A percentile compares a stretch with the other conserved stretches of the same genome.
Evolutionary conservation across 805 yeast species (phyloP).

Genomic region (Nakazawaea siamensis): DNA sequence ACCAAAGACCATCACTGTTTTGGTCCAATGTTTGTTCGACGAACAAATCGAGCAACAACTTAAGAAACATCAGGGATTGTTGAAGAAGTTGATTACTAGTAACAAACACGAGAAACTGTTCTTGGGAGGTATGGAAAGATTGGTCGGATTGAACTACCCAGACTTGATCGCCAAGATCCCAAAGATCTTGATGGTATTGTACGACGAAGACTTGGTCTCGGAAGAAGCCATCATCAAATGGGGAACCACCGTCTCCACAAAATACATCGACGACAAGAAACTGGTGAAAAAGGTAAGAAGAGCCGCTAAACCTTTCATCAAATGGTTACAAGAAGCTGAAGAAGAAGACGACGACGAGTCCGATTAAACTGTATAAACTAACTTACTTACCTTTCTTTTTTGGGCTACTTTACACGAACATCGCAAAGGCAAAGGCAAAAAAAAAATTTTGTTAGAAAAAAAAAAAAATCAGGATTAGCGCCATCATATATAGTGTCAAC

Average conservation of each 20-base stretch:
- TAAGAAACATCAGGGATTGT: slow-evolving; percentile 71
- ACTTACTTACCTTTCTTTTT: no score
- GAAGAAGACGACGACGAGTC: slow-evolving; percentile 49
- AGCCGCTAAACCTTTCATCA: slow-evolving; percentile 92
- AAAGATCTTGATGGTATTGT: slow-evolving; percentile 71
- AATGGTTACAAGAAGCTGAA: slow-evolving; percentile 94
- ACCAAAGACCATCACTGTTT: slow-evolving; percentile 77
- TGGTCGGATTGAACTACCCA: slow-evolving; percentile 75
- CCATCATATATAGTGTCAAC: no score
- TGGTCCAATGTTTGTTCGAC: slow-evolving; percentile 84
- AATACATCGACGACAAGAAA: slow-evolving; percentile 80
- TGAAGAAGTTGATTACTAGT: slow-evolving; percentile 64
- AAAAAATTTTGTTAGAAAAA: not conserved
- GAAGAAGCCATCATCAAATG: slow-evolving; percentile 78
- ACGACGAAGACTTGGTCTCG: slow-evolving; percentile 74
- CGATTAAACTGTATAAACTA: no score
- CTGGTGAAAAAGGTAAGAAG: slow-evolving; percentile 87
- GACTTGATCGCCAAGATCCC: slow-evolving; percentile 64
- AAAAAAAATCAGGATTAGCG: no score
- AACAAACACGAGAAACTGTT: slow-evolving; percentile 77
- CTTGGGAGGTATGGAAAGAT: slow-evolving; percentile 93
- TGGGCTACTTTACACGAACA: no score
- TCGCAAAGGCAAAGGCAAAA: no score
- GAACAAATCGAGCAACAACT: slow-evolving; percentile 69
- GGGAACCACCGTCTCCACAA: slow-evolving; percentile 89